A percentile compares a stretch with the other conserved stretches of the same genome.
phyloP scores from a whole-genome alignment of 1,284 basidiomycete species.

The Nidula niveotomentosa region DNA sequence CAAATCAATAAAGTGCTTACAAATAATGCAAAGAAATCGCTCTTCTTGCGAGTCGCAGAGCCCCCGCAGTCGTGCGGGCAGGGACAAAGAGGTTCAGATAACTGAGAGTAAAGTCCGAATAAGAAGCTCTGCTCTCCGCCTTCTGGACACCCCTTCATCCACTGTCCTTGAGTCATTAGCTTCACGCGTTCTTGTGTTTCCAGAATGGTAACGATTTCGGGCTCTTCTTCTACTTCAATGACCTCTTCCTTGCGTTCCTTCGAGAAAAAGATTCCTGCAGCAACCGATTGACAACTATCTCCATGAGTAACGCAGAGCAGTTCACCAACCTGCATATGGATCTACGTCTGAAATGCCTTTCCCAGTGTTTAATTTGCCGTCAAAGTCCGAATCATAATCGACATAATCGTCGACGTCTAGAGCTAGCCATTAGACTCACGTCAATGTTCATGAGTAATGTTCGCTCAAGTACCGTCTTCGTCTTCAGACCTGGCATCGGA shows the following conservation, averaged over 20 bases:
- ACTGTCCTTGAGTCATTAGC: constrained; percentile 85
- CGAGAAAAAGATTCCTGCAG: constrained; percentile 84
- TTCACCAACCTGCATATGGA: constrained; percentile 74
- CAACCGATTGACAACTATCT: not conserved
- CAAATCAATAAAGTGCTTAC: constrained; percentile 67
- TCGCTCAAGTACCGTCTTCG: constrained; percentile 43
- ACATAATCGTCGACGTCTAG: constrained; percentile 53
- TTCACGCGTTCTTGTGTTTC: constrained; percentile 49
- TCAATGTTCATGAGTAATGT: constrained; percentile 4
- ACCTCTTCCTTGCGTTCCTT: constrained; percentile 86
- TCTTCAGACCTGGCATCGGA: constrained; percentile 45
- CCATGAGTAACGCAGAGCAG: not conserved
- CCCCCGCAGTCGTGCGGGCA: constrained; percentile 78
- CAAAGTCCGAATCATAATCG: constrained; percentile 80
- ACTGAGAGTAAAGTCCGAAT: constrained; percentile 78
- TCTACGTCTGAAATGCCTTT: constrained; percentile 55
- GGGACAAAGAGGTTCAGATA: constrained; percentile 59
- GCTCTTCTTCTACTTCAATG: constrained; percentile 81
- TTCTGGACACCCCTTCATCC: constrained; percentile 96
- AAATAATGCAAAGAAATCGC: constrained; percentile 80
- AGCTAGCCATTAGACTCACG: constrained; percentile 5
- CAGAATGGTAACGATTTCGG: constrained; percentile 51
- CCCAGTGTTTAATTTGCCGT: constrained; percentile 38
- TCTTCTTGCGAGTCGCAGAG: constrained; percentile 56
- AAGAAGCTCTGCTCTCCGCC: constrained; percentile 87